Base-by-base conservation (phyloP, 257 asterid species). In the Solanum chilense region DNA sequence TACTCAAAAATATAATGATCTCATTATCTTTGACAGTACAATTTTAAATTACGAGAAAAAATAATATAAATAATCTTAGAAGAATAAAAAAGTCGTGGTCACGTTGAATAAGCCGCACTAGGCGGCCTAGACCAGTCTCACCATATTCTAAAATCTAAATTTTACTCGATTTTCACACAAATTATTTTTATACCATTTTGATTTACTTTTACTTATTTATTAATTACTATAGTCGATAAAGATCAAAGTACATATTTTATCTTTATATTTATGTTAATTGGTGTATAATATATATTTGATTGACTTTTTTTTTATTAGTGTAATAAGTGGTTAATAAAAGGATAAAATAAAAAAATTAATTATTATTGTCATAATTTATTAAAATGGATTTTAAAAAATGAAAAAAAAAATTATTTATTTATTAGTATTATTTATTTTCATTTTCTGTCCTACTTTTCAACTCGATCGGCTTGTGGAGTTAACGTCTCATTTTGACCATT, bases 51-150 rank as follows among this genome's bases (percentile, higher is more conserved):
- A 15, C 6, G 9, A 49, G 21, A 21, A 49, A 49, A 49, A 49
- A 49, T 15, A 49, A 49, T 49, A 49, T 49, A 15, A 49, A 15
- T 49, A 49, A 49, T 49, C 23, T 49, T 6, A 49, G 39, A 37
- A 37, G 39, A 0, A 49, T 6, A 52, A 86, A 64, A 82, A 80
- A n/a, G 89, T 86, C 87, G 52, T 68, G 82, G 41, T 86, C 89
- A 84, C 88, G 90, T 86, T 80, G 66, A 89, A 76, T 62, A 62
- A 85, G 77, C 89, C 87, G 88, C 88, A 76, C 85, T 16, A 56
- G 85, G 52, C 68, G 35, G 35, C 88, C 80, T 76, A 56, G 58
- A 52, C 74, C 35, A 25, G 39, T 69, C 9, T 75, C 60, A 44
- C 25, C 62, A 77, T 1, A 78, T 78, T 78, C 64, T 60, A 25